Evolutionary conservation across 2,329 filamentous ascomycete genomes (phyloP), one percentile per base, ranked within the genome.

Genomic region (Fusarium albidum): DNA sequence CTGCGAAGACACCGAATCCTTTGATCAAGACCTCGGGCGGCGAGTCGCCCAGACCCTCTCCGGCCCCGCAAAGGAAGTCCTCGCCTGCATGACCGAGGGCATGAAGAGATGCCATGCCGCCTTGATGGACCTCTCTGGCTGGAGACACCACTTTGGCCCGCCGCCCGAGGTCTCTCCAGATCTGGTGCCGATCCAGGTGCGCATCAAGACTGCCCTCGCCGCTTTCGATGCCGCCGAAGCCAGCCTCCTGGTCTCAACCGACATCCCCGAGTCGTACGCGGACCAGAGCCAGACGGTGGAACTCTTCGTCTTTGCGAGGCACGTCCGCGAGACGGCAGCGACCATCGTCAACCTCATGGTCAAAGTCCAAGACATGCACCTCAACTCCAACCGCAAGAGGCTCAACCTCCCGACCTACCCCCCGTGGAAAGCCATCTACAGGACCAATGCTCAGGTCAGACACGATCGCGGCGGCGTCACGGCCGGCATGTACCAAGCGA

Each of bases 401-500:
- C 59, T 84, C 10, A 75, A 82, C 49, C 66, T 79, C 2, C 82
- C 83, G 4, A 80, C 78, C 1, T 85, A 85, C 55, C 80, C 82
- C 0, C 73, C 80, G n/a, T 61, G 64, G 37, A 85, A 85, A 62
- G 75, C 81, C 5, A 49, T 84, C 2, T 77, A 82, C 57, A 73
- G 82, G 28, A 79, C 79, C 6, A 85, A 85, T 61, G 74, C 78
- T 3, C 82, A 84, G 57, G 82, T 85, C 5, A 74, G 82, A 27
- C 83, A 86, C 58, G 83, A 86, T 62, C 75, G 82, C 54, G 83
- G 83, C 14, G 82, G 82, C 18, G 74, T 83, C 15, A 84, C 82
- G 5, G 82, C 82, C 6, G 80, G 80, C 65, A 71, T 73, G 61
- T 80, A 80, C 54, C 75, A 77, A 34, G 70, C 69, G 41, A 80